Evolutionary conservation across 2,329 filamentous ascomycete species (phyloP), one percentile per base, ranked within the genome.

Genomic region (Claviceps digitariae): DNA sequence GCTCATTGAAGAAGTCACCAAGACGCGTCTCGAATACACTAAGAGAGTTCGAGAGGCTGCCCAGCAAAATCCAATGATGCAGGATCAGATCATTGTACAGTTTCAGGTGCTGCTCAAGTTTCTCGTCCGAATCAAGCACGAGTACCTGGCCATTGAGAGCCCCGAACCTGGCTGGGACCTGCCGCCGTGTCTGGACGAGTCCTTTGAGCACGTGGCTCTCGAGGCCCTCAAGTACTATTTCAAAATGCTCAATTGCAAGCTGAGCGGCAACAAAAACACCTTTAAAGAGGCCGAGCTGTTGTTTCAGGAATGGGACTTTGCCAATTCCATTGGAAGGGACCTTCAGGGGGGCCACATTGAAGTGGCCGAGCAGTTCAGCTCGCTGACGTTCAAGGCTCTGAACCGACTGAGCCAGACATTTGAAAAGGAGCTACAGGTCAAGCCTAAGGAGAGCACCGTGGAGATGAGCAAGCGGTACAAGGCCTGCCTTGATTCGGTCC

Each of bases 401-500:
- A 86, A 86, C 60, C 85, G 93, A 50, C 76, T 98, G 52, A 95
- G 88, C 63, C 79, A 84, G 56, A 93, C 93, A 20, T 98, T 97
- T 61, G 93, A 97, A 67, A 84, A 84, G 61, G 93, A 98, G 67
- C 75, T 97, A 50, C 86, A 91, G 59, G 81, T 85, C 53, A 86
- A 88, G 60, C 84, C 87, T 1, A 89, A 90, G 60, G 90, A 97
- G 69, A 86, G 84, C 54, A 81, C 84, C 1, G 73, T 81, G 9
- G 91, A 96, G 57, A 95, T 96, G 86, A 94, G 93, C 68, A 96
- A 95, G 72, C 82, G 93, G 47, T 98, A 97, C 74, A 97, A 96
- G 70, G 86, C 89, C 57, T 90, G 90, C 57, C 74, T 98, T 2
- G 93, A 98, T 67, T 97, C 93, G 0, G 94, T 97, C 23, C 89